Base-by-base conservation (phyloP, 805 yeast genomes). In the Cyberlindnera amylophila region DNA sequence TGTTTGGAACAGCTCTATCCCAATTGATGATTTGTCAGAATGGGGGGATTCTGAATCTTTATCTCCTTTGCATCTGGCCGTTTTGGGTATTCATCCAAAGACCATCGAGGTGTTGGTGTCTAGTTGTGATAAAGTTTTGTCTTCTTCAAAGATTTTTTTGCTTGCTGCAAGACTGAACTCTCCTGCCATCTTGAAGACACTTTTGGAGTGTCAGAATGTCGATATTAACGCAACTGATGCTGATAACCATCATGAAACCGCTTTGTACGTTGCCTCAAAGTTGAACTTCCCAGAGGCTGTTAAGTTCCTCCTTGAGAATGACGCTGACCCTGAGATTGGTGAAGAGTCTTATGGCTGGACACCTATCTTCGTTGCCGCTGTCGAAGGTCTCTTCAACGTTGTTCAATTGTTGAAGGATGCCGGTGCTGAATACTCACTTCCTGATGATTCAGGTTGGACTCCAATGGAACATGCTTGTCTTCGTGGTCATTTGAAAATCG, bases 401-500 rank as follows among this genome's bases (percentile, higher is more conserved):
- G 86, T 81, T 6, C 61, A 73, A 33, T 46, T 75, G 8, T 69
- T 91, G 47, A 61, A 82, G 23, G 63, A 66, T 0, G 57, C 70
- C 33, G 79, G 78, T 16, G 84, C 88, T 5, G 65, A 70, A 7
- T 75, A 66, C 44, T 73, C 75, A 34, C 63, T 69, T 21, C 71
- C 75, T 14, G 98, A 91, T 65, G 82, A 79, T 35, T 82, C 93
- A 39, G 97, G 97, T 0, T 91, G 98, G 98, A 79, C 88, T 15
- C 96, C 98, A n/a, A 81, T 88, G 81, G 98, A 91, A 57, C 98
- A 91, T 62, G 96, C 97, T 0, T 82, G 87, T 37, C 68, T 91
- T 35, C 74, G 97, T 53, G 98, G 98, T 5, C 95, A 89, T 60
- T 65, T 90, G 44, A 72, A 68, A 3, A 75, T 87, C 29, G 82